Conservation (phyloP, 192 early-diverging fungal genomes). For the Paraglomus brasilianum region DNA sequence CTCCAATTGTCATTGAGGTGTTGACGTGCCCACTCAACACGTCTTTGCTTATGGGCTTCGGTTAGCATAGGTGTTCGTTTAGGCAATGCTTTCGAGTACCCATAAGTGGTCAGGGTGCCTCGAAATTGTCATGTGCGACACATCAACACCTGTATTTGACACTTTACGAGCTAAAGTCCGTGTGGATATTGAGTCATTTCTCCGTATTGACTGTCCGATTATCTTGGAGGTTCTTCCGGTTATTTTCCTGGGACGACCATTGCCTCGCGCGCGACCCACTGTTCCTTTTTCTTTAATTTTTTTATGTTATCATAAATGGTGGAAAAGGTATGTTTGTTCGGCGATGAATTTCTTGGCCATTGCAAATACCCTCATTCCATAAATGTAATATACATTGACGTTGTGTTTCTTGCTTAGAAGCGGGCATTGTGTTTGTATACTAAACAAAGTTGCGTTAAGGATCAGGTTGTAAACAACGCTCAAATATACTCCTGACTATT, state of each 20-base stretch:
- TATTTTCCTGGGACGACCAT: not conserved
- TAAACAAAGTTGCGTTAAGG: too few relatives aligned
- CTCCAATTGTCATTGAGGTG: not conserved
- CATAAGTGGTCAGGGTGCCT: not conserved
- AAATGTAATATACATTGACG: too few relatives aligned
- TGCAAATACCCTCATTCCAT: too few relatives aligned
- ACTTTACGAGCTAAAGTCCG: conserved; percentile 2
- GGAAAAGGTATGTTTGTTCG: too few relatives aligned
- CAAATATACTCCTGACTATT: too few relatives aligned
- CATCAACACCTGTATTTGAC: not conserved
- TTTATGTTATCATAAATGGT: too few relatives aligned
- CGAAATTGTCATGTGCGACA: not conserved
- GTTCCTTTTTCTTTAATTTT: too few relatives aligned
- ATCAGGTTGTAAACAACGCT: too few relatives aligned
- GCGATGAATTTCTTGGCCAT: too few relatives aligned
- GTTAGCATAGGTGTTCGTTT: not conserved
- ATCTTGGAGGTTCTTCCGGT: not conserved
- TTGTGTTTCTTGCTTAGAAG: too few relatives aligned
- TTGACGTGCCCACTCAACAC: conserved; percentile 8
- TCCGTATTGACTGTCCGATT: not conserved
- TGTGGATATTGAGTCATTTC: not conserved
- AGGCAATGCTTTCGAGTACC: not conserved
- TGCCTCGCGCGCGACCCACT: not conserved
- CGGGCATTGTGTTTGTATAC: too few relatives aligned
- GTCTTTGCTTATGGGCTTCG: not conserved